Evolutionary conservation across 2,329 filamentous ascomycete species (phyloP).

Genomic region (Aureobasidium melanogenum): DNA sequence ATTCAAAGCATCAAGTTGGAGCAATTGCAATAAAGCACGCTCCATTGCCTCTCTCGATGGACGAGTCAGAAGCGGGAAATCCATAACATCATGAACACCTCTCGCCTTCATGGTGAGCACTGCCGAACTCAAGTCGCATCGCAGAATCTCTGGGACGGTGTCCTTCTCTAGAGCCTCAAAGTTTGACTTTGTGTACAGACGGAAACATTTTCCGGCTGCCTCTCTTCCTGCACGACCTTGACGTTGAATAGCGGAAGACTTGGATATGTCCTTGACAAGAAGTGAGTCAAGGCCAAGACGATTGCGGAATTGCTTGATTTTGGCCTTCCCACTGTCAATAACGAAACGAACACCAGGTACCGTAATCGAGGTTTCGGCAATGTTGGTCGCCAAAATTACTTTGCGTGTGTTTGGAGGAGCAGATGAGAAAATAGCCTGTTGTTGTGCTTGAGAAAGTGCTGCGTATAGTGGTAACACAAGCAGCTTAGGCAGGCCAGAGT

Average conservation of each 20-base stretch:
- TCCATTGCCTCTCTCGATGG: slow-evolving; percentile 71
- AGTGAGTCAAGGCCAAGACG: slow-evolving; percentile 83
- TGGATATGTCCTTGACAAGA: slow-evolving; percentile 81
- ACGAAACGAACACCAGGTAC: slow-evolving; percentile 89
- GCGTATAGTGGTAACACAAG: slow-evolving; percentile 77
- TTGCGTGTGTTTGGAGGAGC: slow-evolving; percentile 70
- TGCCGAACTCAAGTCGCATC: slow-evolving; percentile 79
- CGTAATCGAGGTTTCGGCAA: slow-evolving; percentile 96
- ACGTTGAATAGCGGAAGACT: slow-evolving; percentile 85
- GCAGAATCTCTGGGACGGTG: slow-evolving; percentile 79
- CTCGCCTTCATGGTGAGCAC: slow-evolving; percentile 90
- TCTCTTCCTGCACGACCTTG: slow-evolving; percentile 90
- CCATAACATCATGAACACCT: slow-evolving; percentile 70
- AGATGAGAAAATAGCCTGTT: slow-evolving; percentile 77
- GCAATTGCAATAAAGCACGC: slow-evolving; percentile 71
- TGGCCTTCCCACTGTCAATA: slow-evolving; percentile 86
- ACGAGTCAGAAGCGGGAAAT: slow-evolving; percentile 77
- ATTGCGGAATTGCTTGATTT: slow-evolving; percentile 83
- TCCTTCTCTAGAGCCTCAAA: slow-evolving; percentile 63
- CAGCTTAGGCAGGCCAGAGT: slow-evolving; percentile 55
- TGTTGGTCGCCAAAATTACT: slow-evolving; percentile 88
- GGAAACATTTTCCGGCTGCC: slow-evolving; percentile 78
- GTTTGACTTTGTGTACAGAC: slow-evolving; percentile 74
- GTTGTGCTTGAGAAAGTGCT: slow-evolving; percentile 75
- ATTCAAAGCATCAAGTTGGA: slow-evolving; percentile 66